Conservation (phyloP, 805 yeast species). For the Groenewaldozyma salmanticensis region DNA sequence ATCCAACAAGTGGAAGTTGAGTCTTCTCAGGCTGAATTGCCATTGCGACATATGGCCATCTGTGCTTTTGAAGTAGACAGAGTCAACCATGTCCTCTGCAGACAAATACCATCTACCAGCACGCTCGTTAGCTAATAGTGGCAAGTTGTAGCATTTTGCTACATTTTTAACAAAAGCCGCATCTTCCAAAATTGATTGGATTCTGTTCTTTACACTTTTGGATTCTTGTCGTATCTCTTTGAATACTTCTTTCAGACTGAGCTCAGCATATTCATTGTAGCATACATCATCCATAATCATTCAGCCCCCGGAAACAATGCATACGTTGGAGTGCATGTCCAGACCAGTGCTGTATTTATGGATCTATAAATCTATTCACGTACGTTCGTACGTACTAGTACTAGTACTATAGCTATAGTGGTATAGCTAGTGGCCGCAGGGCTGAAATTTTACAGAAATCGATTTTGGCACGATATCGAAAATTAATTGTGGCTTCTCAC, state of each 20-base stretch:
- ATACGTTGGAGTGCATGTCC: not conserved
- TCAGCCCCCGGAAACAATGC: not conserved
- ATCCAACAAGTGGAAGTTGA: constrained; percentile 63
- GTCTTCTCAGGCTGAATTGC: constrained; percentile 63
- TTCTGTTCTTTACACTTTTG: constrained; percentile 45
- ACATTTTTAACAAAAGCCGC: constrained; percentile 40
- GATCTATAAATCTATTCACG: too few species aligned
- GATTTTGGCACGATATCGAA: too few species aligned
- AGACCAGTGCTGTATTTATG: too few species aligned
- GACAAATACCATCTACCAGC: constrained; percentile 82
- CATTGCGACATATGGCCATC: constrained; percentile 84
- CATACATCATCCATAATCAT: not conserved
- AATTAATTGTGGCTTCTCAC: too few species aligned
- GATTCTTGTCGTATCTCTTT: constrained; percentile 42
- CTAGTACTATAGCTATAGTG: too few species aligned
- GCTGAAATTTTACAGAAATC: too few species aligned
- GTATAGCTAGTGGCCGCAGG: too few species aligned
- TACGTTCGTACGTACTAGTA: too few species aligned
- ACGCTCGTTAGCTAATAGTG: constrained; percentile 60
- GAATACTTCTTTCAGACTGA: constrained; percentile 9
- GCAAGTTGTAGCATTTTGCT: constrained; percentile 25
- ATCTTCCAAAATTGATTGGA: constrained; percentile 66
- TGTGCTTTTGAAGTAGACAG: constrained; percentile 78
- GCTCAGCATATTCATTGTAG: not conserved
- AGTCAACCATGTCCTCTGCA: constrained; percentile 32